Percentiles rank a stretch among this genome's conserved stretches.
Evolutionary conservation across 1,139 yeast species (phyloP).

Genomic region (Protomyces gravidus): DNA sequence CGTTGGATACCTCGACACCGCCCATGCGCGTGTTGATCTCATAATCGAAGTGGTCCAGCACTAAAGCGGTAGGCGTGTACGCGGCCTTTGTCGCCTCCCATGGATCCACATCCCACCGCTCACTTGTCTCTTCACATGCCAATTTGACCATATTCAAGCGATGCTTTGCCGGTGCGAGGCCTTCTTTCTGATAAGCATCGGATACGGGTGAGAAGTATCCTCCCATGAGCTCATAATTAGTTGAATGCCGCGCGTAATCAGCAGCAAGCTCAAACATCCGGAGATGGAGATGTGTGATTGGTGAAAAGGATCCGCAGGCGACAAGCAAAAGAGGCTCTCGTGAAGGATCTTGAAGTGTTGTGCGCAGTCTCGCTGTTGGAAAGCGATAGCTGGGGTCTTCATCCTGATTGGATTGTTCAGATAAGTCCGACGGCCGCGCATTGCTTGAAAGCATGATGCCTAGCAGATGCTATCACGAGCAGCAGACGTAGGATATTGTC

Average conservation of each 20-base stretch:
- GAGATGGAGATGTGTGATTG: constrained; percentile 86
- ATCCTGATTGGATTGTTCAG: constrained; percentile 32
- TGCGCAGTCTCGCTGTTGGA: constrained; percentile 80
- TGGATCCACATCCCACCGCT: constrained; percentile 99
- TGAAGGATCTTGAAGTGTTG: constrained; percentile 63
- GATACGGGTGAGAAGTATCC: constrained; percentile 98
- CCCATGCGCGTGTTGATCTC: constrained; percentile 87
- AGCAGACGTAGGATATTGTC: too few species aligned
- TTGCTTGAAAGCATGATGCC: background rate
- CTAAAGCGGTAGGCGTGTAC: constrained; percentile 91
- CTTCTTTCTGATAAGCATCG: constrained; percentile 88
- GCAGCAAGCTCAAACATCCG: constrained; percentile 99
- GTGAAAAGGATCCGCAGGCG: constrained; percentile 96
- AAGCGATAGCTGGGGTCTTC: constrained; percentile 53
- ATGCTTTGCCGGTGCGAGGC: constrained; percentile 80
- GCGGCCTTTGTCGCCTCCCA: constrained; percentile 94
- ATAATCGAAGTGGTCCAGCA: constrained; percentile 91
- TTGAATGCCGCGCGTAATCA: constrained; percentile 88
- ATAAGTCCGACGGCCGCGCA: background rate
- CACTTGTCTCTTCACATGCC: constrained; percentile 93
- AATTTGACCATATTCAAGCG: constrained; percentile 96
- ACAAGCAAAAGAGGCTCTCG: constrained; percentile 89
- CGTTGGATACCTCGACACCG: constrained; percentile 71
- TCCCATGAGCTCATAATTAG: constrained; percentile 90
- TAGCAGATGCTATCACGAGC: too few species aligned